Evolutionary conservation across 1,284 basidiomycete species (phyloP).

Genomic region (Rhodotorula sp.): DNA sequence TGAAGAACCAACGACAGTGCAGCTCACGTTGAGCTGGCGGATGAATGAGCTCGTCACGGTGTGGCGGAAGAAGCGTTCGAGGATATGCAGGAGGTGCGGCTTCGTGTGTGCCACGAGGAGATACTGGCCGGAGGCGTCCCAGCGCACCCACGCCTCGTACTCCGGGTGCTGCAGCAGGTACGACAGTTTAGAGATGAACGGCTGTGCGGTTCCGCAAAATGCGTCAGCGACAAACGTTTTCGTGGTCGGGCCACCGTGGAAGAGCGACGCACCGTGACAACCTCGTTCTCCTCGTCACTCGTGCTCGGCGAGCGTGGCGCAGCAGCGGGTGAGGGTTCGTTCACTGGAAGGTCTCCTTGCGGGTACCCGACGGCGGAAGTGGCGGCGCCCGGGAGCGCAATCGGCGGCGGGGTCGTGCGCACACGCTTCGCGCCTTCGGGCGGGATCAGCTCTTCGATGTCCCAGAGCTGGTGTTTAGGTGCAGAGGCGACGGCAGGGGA

Average conservation of each 20-base stretch:
- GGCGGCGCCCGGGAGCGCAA: background rate
- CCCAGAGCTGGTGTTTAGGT: slow-evolving; percentile 15
- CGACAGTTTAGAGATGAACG: slow-evolving; percentile 35
- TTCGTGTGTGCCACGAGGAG: slow-evolving; percentile 37
- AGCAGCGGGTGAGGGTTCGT: background rate
- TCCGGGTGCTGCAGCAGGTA: slow-evolving; percentile 32
- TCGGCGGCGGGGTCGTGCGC: slow-evolving; percentile 5
- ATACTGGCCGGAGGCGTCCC: slow-evolving; percentile 24
- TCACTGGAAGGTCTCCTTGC: background rate
- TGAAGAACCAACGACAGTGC: background rate
- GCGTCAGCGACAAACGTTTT: background rate
- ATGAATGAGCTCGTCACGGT: slow-evolving; percentile 32
- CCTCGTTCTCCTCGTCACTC: slow-evolving; percentile 10
- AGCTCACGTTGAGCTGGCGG: slow-evolving; percentile 34
- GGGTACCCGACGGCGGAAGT: background rate
- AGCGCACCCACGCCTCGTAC: slow-evolving; percentile 28
- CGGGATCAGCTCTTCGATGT: slow-evolving; percentile 33
- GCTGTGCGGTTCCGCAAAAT: slow-evolving; percentile 1
- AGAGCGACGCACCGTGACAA: slow-evolving; percentile 1
- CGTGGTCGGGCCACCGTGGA: background rate
- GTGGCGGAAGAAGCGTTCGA: slow-evolving; percentile 37
- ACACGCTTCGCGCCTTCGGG: background rate
- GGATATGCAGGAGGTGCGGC: slow-evolving; percentile 29
- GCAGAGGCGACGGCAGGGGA: too few relatives aligned
- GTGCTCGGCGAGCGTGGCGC: background rate